Evolutionary conservation across 192 early-diverging fungal species (phyloP).

Genomic region (Coemansia sp.): DNA sequence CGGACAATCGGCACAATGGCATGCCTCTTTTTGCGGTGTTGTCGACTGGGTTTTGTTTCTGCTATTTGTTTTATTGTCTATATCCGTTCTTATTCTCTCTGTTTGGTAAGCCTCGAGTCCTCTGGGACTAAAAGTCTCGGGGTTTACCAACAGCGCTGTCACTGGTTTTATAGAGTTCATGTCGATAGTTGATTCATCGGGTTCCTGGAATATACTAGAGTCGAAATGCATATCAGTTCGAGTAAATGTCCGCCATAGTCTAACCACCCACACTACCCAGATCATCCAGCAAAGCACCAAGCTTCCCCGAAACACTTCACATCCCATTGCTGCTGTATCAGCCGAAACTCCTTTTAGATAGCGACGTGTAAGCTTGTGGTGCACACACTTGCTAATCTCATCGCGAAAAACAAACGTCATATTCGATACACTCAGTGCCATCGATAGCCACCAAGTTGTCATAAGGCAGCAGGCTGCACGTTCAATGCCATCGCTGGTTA

Average conservation of each 20-base stretch:
- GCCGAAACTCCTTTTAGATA: neutral
- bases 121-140: conserved; percentile 31
- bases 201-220: conserved; percentile 42
- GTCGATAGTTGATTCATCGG: conserved; percentile 16
- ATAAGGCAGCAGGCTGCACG: conserved; percentile 26
- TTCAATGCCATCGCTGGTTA: conserved; percentile 22
- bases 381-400: conserved; percentile 32
- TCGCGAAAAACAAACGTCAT: conserved; percentile 41
- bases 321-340: conserved; percentile 21
- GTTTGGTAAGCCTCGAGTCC: conserved; percentile 1
- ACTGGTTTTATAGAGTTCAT: conserved; percentile 11
- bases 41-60: neutral
- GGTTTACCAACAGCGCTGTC: conserved; percentile 12
- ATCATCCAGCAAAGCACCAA: conserved; percentile 43
- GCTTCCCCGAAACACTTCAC: conserved; percentile 35
- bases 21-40: neutral
- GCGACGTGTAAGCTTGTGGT: conserved; percentile 1
- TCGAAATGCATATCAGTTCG: conserved; percentile 41
- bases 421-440: conserved; percentile 35
- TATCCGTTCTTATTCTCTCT: neutral
- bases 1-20: conserved; percentile 14
- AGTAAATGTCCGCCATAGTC: conserved; percentile 41
- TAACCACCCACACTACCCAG: conserved; percentile 29
- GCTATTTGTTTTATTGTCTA: neutral
- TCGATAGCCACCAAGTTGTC: conserved; percentile 48